Evolutionary conservation across 352 stramenopile species (phyloP).

Genomic region (Phytophthora fragariae): DNA sequence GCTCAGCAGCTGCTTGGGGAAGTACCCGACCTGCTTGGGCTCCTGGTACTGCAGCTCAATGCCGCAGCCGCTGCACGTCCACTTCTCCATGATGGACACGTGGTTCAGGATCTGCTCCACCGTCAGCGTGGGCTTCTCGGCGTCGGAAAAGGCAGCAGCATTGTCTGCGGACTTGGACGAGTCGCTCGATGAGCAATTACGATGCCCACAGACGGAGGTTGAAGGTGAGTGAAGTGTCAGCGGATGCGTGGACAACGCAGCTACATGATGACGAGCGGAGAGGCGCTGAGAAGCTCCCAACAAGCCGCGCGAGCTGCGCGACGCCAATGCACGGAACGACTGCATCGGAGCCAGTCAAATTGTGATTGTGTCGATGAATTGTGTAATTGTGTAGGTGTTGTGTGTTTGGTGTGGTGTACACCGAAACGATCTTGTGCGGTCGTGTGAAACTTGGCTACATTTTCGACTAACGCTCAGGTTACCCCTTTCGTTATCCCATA

Average conservation of each 20-base stretch:
- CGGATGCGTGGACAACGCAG: constrained; percentile 17
- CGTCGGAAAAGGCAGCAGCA: background rate
- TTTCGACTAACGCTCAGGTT: background rate
- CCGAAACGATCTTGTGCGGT: background rate
- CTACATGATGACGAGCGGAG: constrained; percentile 6
- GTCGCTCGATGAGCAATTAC: constrained; percentile 32
- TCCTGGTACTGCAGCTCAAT: constrained; percentile 83
- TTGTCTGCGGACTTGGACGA: background rate
- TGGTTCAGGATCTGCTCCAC: constrained; percentile 75
- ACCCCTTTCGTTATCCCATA: no score
- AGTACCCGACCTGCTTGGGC: constrained; percentile 68
- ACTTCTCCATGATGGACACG: constrained; percentile 85
- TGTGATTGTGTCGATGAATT: constrained; percentile 4
- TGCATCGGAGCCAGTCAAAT: constrained; percentile 43
- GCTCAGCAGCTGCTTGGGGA: constrained; percentile 68
- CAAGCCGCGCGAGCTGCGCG: constrained; percentile 22
- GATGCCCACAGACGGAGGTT: constrained; percentile 17
- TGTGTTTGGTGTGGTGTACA: background rate
- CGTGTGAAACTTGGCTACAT: background rate
- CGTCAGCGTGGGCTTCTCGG: constrained; percentile 31
- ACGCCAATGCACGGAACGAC: constrained; percentile 24
- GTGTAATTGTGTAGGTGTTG: background rate
- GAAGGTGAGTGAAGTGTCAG: background rate
- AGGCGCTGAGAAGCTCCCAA: constrained; percentile 2
- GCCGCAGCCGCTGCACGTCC: constrained; percentile 83